Evolutionary conservation across 768 basidiomycete genomes (phyloP), one percentile per base, ranked within the genome.

Genomic region (Grammothele lineata): DNA sequence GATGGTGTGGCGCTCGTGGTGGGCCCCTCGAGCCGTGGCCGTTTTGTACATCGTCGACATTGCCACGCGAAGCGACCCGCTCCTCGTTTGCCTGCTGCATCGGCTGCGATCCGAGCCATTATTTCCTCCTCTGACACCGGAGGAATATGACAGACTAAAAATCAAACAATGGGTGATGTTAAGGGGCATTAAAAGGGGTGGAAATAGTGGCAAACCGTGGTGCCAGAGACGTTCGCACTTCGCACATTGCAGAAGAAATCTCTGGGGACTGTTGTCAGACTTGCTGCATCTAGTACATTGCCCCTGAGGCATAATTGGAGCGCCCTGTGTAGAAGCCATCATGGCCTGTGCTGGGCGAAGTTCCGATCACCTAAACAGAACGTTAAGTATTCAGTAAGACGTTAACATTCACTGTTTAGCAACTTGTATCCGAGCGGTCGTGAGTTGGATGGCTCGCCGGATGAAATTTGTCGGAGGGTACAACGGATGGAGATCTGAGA

Each of bases 181-280:
- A 38, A 15, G 1, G 33, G 5, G 9, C 4, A 12, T 15, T 38
- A 11, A 18, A 10, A 26, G n/a, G 38, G 26, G 27, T 14, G 27
- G 9, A 6, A 36, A 8, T 6, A 7, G 6, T 17, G 18, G 41
- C 51, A 24, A 12, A 57, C 55, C 32, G 22, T 57, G 51, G 25
- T 57, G 55, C 55, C 55, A 57, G 24, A 40, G 39, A 23, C 55
- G 51, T 27, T 46, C 38, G 43, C 55, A 57, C 39, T 23, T 48
- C 24, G 26, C 36, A 43, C 55, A 57, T 8, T 40, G 45, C 22
- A 57, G 37, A 1, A 57, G 43, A 34, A 57, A 50, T 4, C 48
- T 48, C 1, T 36, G 39, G 1, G 51, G 51, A 2, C 34, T 53
- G 24, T 50, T 39, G 19, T 53, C 46, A 9, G 32, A 45, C 24